phyloP scores from a whole-genome alignment of 2,329 filamentous ascomycete species.

The Zymoseptoria passerinii region DNA sequence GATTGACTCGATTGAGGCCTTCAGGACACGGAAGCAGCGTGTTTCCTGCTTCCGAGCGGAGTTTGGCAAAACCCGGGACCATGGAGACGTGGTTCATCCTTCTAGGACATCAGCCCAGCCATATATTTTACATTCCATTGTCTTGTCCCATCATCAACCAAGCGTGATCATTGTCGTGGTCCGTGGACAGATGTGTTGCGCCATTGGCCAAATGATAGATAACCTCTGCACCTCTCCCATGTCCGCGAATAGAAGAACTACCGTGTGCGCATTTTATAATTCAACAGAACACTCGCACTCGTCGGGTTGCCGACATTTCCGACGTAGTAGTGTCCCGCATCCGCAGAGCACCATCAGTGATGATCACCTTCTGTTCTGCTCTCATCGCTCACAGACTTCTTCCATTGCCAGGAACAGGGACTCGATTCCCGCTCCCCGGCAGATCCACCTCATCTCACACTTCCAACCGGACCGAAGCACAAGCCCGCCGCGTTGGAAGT shows the following conservation, averaged over 20 bases:
- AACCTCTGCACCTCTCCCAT: too few relatives aligned
- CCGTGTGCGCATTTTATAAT: too few relatives aligned
- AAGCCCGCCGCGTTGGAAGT: neutral
- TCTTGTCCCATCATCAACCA: too few relatives aligned
- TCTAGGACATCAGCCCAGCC: too few relatives aligned
- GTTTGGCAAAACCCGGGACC: neutral
- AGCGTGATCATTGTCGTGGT: too few relatives aligned
- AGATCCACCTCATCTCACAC: neutral
- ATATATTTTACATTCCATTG: too few relatives aligned
- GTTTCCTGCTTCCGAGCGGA: neutral
- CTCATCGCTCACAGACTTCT: neutral
- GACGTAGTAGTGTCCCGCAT: too few relatives aligned
- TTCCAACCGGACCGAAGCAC: neutral
- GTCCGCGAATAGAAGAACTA: too few relatives aligned
- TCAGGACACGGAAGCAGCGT: neutral
- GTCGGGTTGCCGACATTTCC: neutral
- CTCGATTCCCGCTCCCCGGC: neutral
- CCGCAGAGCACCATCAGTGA: neutral
- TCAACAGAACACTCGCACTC: too few relatives aligned
- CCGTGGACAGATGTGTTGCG: neutral
- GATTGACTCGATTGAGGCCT: too few relatives aligned
- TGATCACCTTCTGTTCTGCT: neutral
- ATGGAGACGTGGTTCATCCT: neutral
- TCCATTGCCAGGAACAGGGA: neutral
- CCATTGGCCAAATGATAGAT: too few relatives aligned